These are phyloP conservation scores for Sarocladium brachiariae DNA, from an alignment of 2,329 filamentous ascomycete genomes.

Conservation along the genomic window DNA sequence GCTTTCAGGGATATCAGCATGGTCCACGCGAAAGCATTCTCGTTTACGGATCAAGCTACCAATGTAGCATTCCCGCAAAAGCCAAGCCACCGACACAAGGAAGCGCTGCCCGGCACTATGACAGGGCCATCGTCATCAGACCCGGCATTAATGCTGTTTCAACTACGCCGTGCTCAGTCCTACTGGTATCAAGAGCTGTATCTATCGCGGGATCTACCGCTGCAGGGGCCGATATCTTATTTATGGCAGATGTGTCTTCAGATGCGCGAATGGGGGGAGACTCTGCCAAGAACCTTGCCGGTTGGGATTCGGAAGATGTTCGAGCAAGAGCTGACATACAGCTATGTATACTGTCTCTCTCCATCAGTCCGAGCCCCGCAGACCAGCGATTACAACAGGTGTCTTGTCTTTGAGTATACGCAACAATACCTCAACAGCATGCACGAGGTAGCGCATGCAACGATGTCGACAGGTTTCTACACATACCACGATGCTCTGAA, in stretches of 20 bases:
- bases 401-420: conserved; percentile 79
- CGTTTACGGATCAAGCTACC: conserved; percentile 84
- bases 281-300: conserved; percentile 60
- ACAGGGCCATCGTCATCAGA: conserved; percentile 48
- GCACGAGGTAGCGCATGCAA: conserved; percentile 56
- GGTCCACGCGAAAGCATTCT: conserved; percentile 80
- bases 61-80: conserved; percentile 69
- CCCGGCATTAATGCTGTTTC: conserved; percentile 71
- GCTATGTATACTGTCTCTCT: conserved; percentile 82
- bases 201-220: conserved; percentile 58
- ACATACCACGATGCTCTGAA: conserved; percentile 85
- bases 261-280: conserved; percentile 75
- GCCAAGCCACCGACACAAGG: conserved; percentile 34
- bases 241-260: conserved; percentile 70
- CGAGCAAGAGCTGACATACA: conserved; percentile 83
- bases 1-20: conserved; percentile 72
- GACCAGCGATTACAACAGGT: conserved; percentile 68
- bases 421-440: conserved; percentile 75
- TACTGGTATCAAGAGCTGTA: conserved; percentile 85
- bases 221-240: conserved; percentile 62
- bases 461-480: conserved; percentile 59
- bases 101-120: conserved; percentile 32
- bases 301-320: conserved; percentile 67
- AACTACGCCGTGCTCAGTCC: conserved; percentile 79
- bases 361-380: conserved; percentile 68